Evolutionary conservation across 139 green algal species (phyloP).

Genomic region (Penium margaritaceum): DNA sequence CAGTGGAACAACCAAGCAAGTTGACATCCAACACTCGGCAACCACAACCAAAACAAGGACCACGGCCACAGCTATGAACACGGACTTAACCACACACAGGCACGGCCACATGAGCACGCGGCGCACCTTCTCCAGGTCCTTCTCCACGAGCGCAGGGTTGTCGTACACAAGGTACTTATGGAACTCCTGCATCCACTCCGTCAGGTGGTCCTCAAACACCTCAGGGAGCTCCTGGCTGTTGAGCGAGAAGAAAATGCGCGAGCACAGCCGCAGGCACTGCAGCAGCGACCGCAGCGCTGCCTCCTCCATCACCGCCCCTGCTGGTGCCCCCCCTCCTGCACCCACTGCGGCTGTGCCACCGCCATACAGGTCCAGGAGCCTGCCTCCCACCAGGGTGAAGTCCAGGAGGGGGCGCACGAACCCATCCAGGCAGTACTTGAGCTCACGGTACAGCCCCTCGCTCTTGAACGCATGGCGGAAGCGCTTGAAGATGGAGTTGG

Average conservation of each 20-base stretch:
- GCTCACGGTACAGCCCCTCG: conserved; percentile 51
- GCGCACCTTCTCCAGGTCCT: conserved; percentile 31
- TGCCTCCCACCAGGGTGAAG: conserved; percentile 25
- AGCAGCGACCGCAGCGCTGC: conserved; percentile 59
- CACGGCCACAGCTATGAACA: not conserved
- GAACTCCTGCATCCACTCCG: conserved; percentile 44
- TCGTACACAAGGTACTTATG: conserved; percentile 58
- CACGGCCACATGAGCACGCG: not conserved
- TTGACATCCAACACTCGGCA: not conserved
- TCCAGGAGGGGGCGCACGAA: conserved; percentile 56
- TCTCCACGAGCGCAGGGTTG: conserved; percentile 52
- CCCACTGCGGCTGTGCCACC: too few species aligned
- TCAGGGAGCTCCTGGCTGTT: conserved; percentile 85
- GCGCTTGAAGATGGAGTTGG: conserved; percentile 92
- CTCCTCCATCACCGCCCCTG: conserved; percentile 24
- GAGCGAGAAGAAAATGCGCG: conserved; percentile 86
- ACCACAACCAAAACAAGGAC: too few species aligned
- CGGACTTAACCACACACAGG: not conserved
- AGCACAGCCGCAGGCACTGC: conserved; percentile 58
- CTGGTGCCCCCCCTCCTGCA: too few species aligned
- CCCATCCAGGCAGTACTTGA: conserved; percentile 68
- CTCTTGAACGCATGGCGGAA: conserved; percentile 70
- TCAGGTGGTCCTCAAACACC: conserved; percentile 76
- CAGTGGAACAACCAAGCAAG: not conserved
- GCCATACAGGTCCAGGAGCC: conserved; percentile 39